Base-by-base conservation (phyloP, 371 early-diverging fungal species). In the Batkoa obscura region DNA sequence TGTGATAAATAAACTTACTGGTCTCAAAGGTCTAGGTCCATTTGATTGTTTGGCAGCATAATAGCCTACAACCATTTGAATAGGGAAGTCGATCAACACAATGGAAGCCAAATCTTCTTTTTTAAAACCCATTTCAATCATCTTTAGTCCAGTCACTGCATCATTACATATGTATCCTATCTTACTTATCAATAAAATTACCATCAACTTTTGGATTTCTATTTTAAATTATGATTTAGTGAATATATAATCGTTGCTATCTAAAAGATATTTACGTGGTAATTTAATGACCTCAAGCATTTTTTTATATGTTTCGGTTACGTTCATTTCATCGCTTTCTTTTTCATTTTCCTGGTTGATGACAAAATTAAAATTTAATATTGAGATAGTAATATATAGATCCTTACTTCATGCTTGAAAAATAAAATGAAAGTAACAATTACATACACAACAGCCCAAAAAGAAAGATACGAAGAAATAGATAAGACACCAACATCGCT, bases 101-200 rank as follows among this genome's bases (percentile, higher is more conserved):
- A 92, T 80, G 30, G 92, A 66, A 0, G 93, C 95, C 60, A 95
- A 64, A 59, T 94, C 92, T 64, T 97, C 96, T 66, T 90, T 88
- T 37, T 82, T 80, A 66, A 94, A 81, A 0, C 98, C 96, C 55
- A 83, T 84, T 62, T 97, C 98, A 6, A 97, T 68, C 34, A 95
- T 68, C 67, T 94, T 94, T 39, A 94, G 70, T 15, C 82, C 86
- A 0, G 92, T 91, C 2, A 93, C 92, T 2, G 89, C 76, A 56
- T 95, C 98, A 67, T 92, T 90, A 55, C 89, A 83, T 30, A 90
- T 84, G 60, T 94, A 95, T 1, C 94, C 95, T 56, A 97, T 77
- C 65, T 94, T 95, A 55, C 86, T 75, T 1, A 86, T 68, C 62
- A 97, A 62, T 32, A 93, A 72, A 0, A 95, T 78, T 1, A 66